Evolutionary conservation across 2,329 filamentous ascomycete genomes (phyloP), one percentile per base, ranked within the genome.

Genomic region (Sordariomycetes sp.): DNA sequence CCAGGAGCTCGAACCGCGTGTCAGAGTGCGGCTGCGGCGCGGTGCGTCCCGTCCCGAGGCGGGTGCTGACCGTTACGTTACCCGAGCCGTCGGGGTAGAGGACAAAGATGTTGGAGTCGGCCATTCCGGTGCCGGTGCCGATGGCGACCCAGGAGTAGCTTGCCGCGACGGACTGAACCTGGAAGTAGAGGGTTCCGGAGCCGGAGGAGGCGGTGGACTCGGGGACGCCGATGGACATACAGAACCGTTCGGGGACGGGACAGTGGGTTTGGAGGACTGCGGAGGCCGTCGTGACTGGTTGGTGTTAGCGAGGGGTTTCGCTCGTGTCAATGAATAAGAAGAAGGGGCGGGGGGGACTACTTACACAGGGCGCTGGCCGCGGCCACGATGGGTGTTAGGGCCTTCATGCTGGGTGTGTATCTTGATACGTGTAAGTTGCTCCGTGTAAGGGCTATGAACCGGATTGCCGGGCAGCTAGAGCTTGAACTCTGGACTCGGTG

Each of bases 11-110:
- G 24, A 85, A 66, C 35, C 73, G 67, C 25, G 71, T 69, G 6
- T 72, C 68, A 1, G 66, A 62, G 1, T 68, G 69, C 66, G 78
- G 76, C 28, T 67, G 53, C 0, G 84, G 84, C 69, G 72, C 67
- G 39, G 65, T 61, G 61, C 85, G 72, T 8, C 73, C 73, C 0
- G 63, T 68, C 34, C 76, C 79, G 2, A 66, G 62, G 24, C 84
- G 77, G 1, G 81, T 74, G 60, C 81, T 85, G 56, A 86, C 65
- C 1, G 83, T 86, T 25, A 86, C 73, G 64, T 85, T 85, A 60
- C 77, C 77, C 3, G 62, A 61, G 59, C 80, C 79, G 61, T 82
- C 74, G 52, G 78, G 69, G 66, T 86, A 86, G 62, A 85, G 72
- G 63, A 86, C 61, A 64, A 86, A 85, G 58, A 86, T 83, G 65